Percentiles rank a stretch among this genome's conserved stretches.
Evolutionary conservation across 306 rosid species (phyloP).

Genomic region (Medicago lupulina): DNA sequence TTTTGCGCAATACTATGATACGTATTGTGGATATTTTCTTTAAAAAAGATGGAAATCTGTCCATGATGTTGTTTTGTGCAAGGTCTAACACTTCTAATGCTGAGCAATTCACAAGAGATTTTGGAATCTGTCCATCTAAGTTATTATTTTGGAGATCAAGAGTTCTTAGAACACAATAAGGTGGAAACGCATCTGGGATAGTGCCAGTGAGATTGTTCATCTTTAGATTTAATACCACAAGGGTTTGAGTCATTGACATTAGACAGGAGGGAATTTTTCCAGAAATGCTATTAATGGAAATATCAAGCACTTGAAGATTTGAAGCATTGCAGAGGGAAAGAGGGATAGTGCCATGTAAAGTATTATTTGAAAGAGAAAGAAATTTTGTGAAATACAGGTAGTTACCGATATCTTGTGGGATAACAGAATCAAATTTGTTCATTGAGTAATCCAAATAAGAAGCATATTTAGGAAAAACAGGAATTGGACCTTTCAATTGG

Average conservation of each 20-base stretch:
- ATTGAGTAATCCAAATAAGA: conserved; percentile 51
- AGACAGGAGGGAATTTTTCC: conserved; percentile 53
- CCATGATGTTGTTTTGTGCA: conserved; percentile 39
- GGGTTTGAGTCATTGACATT: conserved; percentile 4
- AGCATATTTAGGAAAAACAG: neutral
- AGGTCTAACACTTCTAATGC: conserved; percentile 46
- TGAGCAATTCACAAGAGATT: conserved; percentile 48
- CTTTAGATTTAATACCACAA: conserved; percentile 45
- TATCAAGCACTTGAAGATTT: conserved; percentile 54
- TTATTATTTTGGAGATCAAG: conserved; percentile 46
- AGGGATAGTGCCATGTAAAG: conserved; percentile 40
- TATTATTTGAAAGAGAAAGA: conserved; percentile 49
- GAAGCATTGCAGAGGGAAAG: conserved; percentile 45
- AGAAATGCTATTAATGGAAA: conserved; percentile 47
- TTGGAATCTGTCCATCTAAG: conserved; percentile 49
- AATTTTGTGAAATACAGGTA: neutral
- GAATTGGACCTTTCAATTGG: conserved; percentile 44
- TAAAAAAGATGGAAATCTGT: conserved; percentile 49
- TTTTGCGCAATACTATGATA: conserved; percentile 51
- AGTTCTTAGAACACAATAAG: conserved; percentile 43
- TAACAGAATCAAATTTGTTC: conserved; percentile 46
- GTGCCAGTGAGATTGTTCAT: conserved; percentile 41
- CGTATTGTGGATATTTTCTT: conserved; percentile 49
- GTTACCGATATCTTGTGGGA: conserved; percentile 34
- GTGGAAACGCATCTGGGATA: conserved; percentile 42